Conservation (phyloP, 495 filamentous ascomycete genomes). For the Xanthoparmelia taractica region DNA sequence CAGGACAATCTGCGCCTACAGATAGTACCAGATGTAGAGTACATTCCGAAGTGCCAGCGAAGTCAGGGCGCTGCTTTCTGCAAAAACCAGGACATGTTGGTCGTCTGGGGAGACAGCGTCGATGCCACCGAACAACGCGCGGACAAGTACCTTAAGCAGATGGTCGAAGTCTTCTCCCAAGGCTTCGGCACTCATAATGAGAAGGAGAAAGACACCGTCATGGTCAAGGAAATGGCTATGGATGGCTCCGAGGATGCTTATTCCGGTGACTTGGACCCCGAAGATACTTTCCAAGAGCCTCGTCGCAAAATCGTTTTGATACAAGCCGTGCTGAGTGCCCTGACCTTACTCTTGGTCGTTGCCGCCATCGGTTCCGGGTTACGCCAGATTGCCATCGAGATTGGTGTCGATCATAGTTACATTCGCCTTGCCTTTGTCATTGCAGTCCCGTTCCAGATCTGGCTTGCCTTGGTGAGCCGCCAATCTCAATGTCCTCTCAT, state of each 20-base stretch:
- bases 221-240: conserved; percentile 29
- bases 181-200: conserved; percentile 36
- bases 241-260: conserved; percentile 27
- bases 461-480: conserved; percentile 46
- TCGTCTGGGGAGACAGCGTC: conserved; percentile 63
- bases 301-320: conserved; percentile 41
- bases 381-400: conserved; percentile 46
- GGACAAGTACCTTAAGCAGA: conserved; percentile 39
- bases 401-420: conserved; percentile 42
- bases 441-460: conserved; percentile 45
- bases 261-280: conserved; percentile 23
- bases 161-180: conserved; percentile 52
- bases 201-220: conserved; percentile 31
- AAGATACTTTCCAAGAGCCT: conserved; percentile 33
- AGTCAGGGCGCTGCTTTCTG: conserved; percentile 65
- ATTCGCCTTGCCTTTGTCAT: conserved; percentile 41
- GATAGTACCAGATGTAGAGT: conserved; percentile 47
- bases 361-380: conserved; percentile 50
- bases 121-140: conserved; percentile 45
- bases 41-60: conserved; percentile 50
- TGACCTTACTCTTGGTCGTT: conserved; percentile 45
- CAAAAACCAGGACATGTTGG: conserved; percentile 44
- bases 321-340: conserved; percentile 42
- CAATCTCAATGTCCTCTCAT: background rate
- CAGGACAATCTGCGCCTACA: conserved; percentile 50